These are phyloP conservation scores for Scheffersomyces titani DNA, from an alignment of 1,139 yeast genomes.

Conservation along the genomic window DNA sequence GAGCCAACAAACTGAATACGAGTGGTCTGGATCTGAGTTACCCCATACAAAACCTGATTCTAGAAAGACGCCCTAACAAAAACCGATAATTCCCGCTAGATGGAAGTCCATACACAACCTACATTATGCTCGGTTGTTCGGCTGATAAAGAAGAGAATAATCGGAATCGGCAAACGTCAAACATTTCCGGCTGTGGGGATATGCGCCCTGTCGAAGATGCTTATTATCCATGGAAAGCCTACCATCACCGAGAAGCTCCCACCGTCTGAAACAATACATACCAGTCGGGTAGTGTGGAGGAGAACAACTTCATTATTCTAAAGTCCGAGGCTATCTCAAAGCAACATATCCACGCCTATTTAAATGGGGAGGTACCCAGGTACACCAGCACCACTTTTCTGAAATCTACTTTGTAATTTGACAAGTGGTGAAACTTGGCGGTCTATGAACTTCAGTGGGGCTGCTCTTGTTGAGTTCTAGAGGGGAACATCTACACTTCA, in stretches of 20 bases:
- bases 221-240: background rate
- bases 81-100: background rate
- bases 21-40: background rate
- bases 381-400: background rate
- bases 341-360: background rate
- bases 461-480: background rate
- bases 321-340: background rate
- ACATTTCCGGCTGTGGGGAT: background rate
- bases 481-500: background rate
- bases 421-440: background rate
- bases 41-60: background rate
- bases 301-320: background rate
- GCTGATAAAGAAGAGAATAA: background rate
- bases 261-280: background rate
- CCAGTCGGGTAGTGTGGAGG: background rate
- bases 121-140: background rate
- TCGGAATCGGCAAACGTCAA: background rate
- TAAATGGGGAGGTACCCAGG: background rate
- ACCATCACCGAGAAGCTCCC: background rate
- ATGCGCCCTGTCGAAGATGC: background rate
- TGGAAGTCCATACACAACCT: background rate
- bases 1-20: background rate
- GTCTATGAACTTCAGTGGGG: background rate
- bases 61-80: background rate
- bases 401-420: background rate